phyloP scores from a whole-genome alignment of 805 yeast genomes.

The Groenewaldozyma tartarivorans region DNA sequence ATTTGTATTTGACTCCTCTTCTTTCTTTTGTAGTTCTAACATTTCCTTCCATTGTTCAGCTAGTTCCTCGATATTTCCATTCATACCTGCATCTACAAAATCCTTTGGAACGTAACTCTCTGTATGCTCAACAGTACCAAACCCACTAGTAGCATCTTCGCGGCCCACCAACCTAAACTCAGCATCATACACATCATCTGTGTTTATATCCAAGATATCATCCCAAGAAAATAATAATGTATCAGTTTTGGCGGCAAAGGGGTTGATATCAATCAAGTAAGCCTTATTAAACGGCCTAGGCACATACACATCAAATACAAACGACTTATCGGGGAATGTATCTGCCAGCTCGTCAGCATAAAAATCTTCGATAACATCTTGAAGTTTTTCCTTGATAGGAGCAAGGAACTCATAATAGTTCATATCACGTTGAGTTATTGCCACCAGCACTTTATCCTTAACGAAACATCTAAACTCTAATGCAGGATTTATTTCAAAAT shows the following conservation, averaged over 20 bases:
- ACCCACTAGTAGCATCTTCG: conserved; percentile 57
- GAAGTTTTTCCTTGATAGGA: conserved; percentile 40
- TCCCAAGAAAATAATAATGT: conserved; percentile 76
- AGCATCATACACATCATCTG: conserved; percentile 21
- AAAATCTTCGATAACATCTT: conserved; percentile 43
- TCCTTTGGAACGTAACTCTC: conserved; percentile 91
- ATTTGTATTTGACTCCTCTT: conserved; percentile 3
- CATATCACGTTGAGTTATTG: conserved; percentile 76
- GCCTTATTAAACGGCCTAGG: conserved; percentile 64
- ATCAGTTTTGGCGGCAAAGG: conserved; percentile 72
- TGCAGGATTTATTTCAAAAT: conserved; percentile 81
- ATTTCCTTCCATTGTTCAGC: conserved; percentile 7
- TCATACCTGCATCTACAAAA: conserved; percentile 71
- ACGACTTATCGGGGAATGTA: conserved; percentile 44
- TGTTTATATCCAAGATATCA: conserved; percentile 41
- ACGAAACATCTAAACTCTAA: conserved; percentile 87
- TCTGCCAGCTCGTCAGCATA: conserved; percentile 39
- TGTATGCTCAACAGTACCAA: conserved; percentile 72
- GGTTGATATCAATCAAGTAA: conserved; percentile 76
- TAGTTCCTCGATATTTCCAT: conserved; percentile 11
- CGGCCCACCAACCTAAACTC: conserved; percentile 56
- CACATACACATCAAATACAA: conserved; percentile 73
- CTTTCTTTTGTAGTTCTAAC: conserved; percentile 6
- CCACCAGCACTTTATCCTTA: conserved; percentile 51
- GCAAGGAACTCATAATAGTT: conserved; percentile 68